Evolutionary conservation across 768 basidiomycete genomes (phyloP), one percentile per base, ranked within the genome.

Genomic region (Suillus paluster): DNA sequence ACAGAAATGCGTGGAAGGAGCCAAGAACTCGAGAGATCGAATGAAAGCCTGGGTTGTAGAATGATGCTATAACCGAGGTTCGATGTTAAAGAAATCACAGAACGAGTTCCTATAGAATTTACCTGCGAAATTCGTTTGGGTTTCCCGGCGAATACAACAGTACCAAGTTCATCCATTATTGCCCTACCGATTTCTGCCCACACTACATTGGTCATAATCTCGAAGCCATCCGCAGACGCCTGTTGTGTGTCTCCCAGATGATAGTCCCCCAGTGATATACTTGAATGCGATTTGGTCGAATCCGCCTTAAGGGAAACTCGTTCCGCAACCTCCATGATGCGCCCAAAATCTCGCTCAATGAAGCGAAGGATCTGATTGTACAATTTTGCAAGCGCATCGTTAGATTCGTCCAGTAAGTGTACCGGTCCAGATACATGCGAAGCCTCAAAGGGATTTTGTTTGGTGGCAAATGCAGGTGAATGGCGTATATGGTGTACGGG

Each of bases 41-140:
- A 98, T 81, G 71, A 99, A 98, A 9, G 86, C 85, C 70, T 90
- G 87, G 2, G 94, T 90, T 27, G 88, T 89, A 64, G 90, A 87
- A 70, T 96, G 91, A 73, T 97, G 87, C 95, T 98, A 61, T 11
- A 42, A 44, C 30, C 52, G 53, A 34, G 36, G 7, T 30, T 70
- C 23, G 64, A 61, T 38, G 4, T 56, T 42, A 12, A 55, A 39
- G 23, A 15, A 12, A 25, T 55, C 25, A 25, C 8, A 27, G 38
- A 39, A 55, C 23, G 39, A 25, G 6, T 19, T 17, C 38, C 5
- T 23, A 55, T 19, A 11, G 12, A 39, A 6, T 23, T 7, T 61
- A 95, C 96, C 80, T 90, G 57, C 93, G 86, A 73, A 99, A 94
- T 59, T 96, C 93, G 57, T 90, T 87, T 12, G 97, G 95, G 59